These are phyloP conservation scores for Fallopia convolvulus DNA, from an alignment of 148 eudicot genomes.

Conservation along the genomic window DNA sequence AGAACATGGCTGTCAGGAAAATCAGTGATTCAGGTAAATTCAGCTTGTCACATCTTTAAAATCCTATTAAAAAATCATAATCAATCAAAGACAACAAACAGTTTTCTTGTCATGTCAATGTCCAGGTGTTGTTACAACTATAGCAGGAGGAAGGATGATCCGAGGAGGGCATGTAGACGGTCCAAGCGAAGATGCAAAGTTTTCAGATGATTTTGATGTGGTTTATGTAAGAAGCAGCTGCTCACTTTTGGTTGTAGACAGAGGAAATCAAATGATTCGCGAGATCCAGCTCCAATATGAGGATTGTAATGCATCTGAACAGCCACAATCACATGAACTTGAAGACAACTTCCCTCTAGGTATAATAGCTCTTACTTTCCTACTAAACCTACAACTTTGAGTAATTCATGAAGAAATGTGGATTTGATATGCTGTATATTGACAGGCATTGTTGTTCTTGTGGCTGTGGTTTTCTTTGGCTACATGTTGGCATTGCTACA, in stretches of 20 bases:
- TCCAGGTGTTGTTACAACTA: conserved; percentile 69
- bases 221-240: conserved; percentile 93
- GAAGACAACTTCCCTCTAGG: conserved; percentile 78
- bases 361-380: conserved; percentile 12
- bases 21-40: conserved; percentile 73
- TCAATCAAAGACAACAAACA: not conserved
- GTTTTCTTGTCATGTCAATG: not conserved
- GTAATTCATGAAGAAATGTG: not conserved
- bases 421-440: not conserved
- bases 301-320: conserved; percentile 38
- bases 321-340: conserved; percentile 53
- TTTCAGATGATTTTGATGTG: conserved; percentile 92
- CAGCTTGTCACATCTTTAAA: not conserved
- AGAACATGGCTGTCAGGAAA: conserved; percentile 87
- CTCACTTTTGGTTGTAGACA: conserved; percentile 87
- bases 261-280: conserved; percentile 79
- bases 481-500: conserved; percentile 80
- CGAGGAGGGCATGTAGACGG: conserved; percentile 87
- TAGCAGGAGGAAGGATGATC: conserved; percentile 88
- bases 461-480: conserved; percentile 76
- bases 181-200: conserved; percentile 94
- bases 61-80: not conserved
- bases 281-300: conserved; percentile 94
- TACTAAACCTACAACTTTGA: not conserved
- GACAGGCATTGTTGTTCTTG: conserved; percentile 52